Percentiles rank a stretch among this genome's conserved stretches.
These are phyloP conservation scores for Microsporum canis DNA, from an alignment of 2,329 filamentous ascomycete species.

Conservation along the genomic window DNA sequence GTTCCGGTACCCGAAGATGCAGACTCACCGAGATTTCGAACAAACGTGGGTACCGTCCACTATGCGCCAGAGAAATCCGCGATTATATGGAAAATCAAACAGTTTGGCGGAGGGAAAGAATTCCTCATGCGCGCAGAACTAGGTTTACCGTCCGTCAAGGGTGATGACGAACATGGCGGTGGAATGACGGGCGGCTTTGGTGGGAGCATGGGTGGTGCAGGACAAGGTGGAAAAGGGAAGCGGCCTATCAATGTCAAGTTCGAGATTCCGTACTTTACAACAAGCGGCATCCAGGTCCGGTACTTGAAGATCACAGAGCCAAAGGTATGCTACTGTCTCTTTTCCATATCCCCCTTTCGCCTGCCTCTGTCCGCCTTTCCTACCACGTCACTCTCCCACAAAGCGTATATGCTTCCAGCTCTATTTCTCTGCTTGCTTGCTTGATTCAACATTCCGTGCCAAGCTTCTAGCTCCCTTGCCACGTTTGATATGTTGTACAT, in stretches of 20 bases:
- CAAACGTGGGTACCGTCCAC: slow-evolving; percentile 93
- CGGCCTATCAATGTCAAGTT: slow-evolving; percentile 98
- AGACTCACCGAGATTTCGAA: slow-evolving; percentile 89
- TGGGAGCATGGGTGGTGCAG: slow-evolving; percentile 87
- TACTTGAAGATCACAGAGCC: slow-evolving; percentile 99
- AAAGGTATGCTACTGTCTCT: slow-evolving; percentile 57
- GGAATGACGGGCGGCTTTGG: slow-evolving; percentile 97
- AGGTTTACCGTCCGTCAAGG: slow-evolving; percentile 82
- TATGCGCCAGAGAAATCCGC: slow-evolving; percentile 95
- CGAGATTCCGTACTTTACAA: slow-evolving; percentile 99
- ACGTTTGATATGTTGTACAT: slow-evolving; percentile 3
- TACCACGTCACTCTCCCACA: neutral
- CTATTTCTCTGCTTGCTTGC: neutral
- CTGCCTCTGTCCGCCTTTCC: neutral
- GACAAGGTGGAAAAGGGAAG: slow-evolving; percentile 72
- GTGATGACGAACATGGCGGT: slow-evolving; percentile 88
- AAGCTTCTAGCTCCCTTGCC: slow-evolving; percentile 2
- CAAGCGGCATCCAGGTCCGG: slow-evolving; percentile 92
- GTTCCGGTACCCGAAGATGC: slow-evolving; percentile 96
- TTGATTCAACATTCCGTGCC: neutral
- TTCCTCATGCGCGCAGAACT: slow-evolving; percentile 97
- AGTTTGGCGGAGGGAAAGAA: slow-evolving; percentile 96
- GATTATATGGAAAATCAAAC: slow-evolving; percentile 99
- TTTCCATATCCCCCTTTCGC: neutral
- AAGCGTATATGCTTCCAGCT: neutral